A percentile compares a stretch with the other conserved stretches of the same genome.
These are phyloP conservation scores for Gnomoniopsis sp. DNA, from an alignment of 2,329 filamentous ascomycete species.

Conservation along the genomic window DNA sequence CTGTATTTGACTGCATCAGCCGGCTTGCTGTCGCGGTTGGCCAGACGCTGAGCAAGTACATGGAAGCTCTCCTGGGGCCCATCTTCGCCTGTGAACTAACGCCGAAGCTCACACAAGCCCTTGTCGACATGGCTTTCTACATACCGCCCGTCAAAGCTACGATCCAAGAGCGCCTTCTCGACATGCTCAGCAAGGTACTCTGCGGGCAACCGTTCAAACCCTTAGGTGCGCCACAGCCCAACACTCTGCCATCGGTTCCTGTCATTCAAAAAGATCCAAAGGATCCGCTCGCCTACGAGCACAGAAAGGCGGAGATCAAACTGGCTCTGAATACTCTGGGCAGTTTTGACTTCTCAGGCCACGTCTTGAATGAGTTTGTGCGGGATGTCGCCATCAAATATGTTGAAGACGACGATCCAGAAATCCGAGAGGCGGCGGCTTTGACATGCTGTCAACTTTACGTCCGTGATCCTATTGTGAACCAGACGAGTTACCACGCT, in stretches of 20 bases:
- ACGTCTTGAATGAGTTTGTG: conserved; percentile 97
- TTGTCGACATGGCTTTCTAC: conserved; percentile 98
- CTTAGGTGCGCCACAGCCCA: conserved; percentile 80
- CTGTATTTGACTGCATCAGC: conserved; percentile 97
- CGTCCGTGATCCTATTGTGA: conserved; percentile 93
- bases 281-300: conserved; percentile 77
- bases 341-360: conserved; percentile 90
- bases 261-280: conserved; percentile 85
- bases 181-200: conserved; percentile 91
- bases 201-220: conserved; percentile 91
- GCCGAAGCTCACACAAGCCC: conserved; percentile 86
- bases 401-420: conserved; percentile 90
- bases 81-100: conserved; percentile 97
- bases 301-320: conserved; percentile 81
- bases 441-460: conserved; percentile 98
- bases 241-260: conserved; percentile 75
- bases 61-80: conserved; percentile 90
- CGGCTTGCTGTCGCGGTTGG: conserved; percentile 93
- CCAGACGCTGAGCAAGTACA: conserved; percentile 96
- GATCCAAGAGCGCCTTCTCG: conserved; percentile 89
- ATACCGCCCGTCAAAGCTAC: conserved; percentile 90
- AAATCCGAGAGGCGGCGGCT: conserved; percentile 90
- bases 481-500: conserved; percentile 95
- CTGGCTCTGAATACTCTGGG: conserved; percentile 90
- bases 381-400: conserved; percentile 97